Conservation (phyloP, 2,329 filamentous ascomycete species). For the Colletotrichum limetticola region DNA sequence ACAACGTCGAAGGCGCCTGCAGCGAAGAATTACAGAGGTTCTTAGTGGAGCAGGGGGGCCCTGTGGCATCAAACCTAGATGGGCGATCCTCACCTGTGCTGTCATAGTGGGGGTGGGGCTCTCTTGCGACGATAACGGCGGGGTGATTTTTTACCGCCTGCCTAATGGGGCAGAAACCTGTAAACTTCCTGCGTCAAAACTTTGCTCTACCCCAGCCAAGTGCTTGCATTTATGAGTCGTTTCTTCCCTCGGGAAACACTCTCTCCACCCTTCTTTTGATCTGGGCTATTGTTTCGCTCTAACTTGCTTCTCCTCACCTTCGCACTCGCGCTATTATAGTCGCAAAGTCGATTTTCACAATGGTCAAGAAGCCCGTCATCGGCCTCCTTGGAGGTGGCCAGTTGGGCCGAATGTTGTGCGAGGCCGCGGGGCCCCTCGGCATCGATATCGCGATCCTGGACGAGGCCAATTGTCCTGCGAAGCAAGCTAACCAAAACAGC, state of each 20-base stretch:
- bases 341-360: slow-evolving; percentile 30
- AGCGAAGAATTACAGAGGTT: slow-evolving; percentile 23
- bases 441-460: slow-evolving; percentile 85
- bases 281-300: neutral
- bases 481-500: slow-evolving; percentile 82
- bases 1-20: neutral
- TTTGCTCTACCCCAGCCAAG: slow-evolving; percentile 20
- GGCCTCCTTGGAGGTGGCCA: slow-evolving; percentile 73
- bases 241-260: slow-evolving; percentile 19
- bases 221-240: slow-evolving; percentile 26
- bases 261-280: slow-evolving; percentile 1
- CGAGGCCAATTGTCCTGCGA: slow-evolving; percentile 79
- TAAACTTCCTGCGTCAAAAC: slow-evolving; percentile 27
- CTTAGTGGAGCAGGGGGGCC: slow-evolving; percentile 24
- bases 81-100: neutral
- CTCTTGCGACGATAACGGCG: slow-evolving; percentile 24
- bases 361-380: slow-evolving; percentile 53
- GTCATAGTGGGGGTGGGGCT: slow-evolving; percentile 33
- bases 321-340: slow-evolving; percentile 3
- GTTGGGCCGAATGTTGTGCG: slow-evolving; percentile 92
- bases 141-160: slow-evolving; percentile 9
- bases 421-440: slow-evolving; percentile 81
- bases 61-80: slow-evolving; percentile 13
- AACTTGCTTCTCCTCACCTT: neutral
- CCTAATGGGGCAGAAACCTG: neutral